Evolutionary conservation across 371 early-diverging fungal species (phyloP), one percentile per base, ranked within the genome.

Genomic region (Apophysomyces sp.): DNA sequence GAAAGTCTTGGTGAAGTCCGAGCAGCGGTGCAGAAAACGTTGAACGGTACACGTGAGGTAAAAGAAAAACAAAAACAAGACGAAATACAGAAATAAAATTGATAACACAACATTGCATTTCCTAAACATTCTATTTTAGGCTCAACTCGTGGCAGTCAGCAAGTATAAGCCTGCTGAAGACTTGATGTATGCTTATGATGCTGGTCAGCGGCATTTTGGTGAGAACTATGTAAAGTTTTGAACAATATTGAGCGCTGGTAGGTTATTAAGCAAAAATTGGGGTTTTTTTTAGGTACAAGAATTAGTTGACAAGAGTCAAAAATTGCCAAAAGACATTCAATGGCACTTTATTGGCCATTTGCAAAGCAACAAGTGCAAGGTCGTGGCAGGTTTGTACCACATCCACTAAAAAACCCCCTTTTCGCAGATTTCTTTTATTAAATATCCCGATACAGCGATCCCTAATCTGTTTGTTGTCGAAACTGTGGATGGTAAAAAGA

Each of bases 301-400:
- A 67, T 84, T 98, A 11, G 89, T 89, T 9, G 94, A 94, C n/a
- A 98, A 98, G 78, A 92, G 91, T 32, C 71, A 79, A 28, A 65
- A 81, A 81, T 68, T 92, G 26, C 90, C 93, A 36, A 44, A 66
- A 21, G 89, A 90, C 63, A 92, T 92, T 74, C 86, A 87, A 57
- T 98, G 98, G 98, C 98, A 98, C 74, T 98, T 96, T 70, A 96
- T 97, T 60, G 99, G 96, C 36, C 78, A 89, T 16, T 77, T 98
- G 21, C 98, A 98, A 75, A 89, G 90, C 67, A 98, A 98, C 89
- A 98, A 98, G 69, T 92, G 92, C 80, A 97, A 96, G 69, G 61
- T 74, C 2, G 83, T 98, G 4, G 90, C 92, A 51, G 74, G 87
- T 79, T 76, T 52, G 52, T 12, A 52, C 3, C 34, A 34, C 13